Evolutionary conservation across 2,329 filamentous ascomycete species (phyloP).

Genomic region (Penicillium sp.): DNA sequence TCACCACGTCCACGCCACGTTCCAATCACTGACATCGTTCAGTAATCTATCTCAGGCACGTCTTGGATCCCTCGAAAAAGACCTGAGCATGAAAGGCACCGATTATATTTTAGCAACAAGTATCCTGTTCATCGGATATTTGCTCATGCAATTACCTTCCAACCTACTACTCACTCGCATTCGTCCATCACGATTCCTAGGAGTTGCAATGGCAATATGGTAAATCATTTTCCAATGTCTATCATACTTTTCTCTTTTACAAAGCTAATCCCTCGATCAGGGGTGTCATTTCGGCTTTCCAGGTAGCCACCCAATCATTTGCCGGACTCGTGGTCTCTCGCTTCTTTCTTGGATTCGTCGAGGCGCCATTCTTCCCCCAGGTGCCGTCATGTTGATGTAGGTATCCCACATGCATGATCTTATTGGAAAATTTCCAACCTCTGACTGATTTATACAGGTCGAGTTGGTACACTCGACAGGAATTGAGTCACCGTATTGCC

Average conservation of each 20-base stretch:
- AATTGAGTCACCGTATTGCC: conserved; percentile 56
- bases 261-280: not conserved
- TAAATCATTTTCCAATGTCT: not conserved
- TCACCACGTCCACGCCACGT: not conserved
- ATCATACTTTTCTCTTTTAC: not conserved
- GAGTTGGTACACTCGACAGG: conserved; percentile 70
- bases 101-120: conserved; percentile 64
- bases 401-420: not conserved
- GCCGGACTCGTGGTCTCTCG: conserved; percentile 49
- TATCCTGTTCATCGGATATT: conserved; percentile 64
- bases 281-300: conserved; percentile 44
- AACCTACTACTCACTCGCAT: conserved; percentile 64
- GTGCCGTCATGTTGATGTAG: conserved; percentile 64
- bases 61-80: conserved; percentile 59
- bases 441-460: conserved; percentile 45
- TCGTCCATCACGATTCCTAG: conserved; percentile 61
- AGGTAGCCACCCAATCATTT: conserved; percentile 48
- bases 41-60: conserved; percentile 62
- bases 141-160: conserved; percentile 67
- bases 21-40: not conserved
- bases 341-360: conserved; percentile 49
- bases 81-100: conserved; percentile 61
- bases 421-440: not conserved
- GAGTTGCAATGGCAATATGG: conserved; percentile 46
- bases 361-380: conserved; percentile 64